Evolutionary conservation across 2,329 filamentous ascomycete species (phyloP).

Genomic region (Scedosporium aurantiacum): DNA sequence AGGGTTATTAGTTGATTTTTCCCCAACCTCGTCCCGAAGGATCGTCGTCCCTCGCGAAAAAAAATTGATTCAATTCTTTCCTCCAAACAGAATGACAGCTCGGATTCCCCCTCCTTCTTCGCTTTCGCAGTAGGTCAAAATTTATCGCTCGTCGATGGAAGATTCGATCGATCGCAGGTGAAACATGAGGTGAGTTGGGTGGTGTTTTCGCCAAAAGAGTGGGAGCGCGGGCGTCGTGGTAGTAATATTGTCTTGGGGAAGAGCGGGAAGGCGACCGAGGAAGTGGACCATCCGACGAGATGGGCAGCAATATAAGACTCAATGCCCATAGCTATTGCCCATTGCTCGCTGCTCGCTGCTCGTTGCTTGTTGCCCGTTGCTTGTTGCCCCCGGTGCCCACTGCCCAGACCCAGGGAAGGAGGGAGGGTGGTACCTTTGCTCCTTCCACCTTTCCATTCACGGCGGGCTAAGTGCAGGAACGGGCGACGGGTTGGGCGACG

Average conservation of each 20-base stretch:
- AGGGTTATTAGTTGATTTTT: not conserved
- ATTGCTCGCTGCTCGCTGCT: no score
- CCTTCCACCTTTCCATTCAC: not conserved
- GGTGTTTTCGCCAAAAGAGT: not conserved
- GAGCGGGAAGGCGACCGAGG: not conserved
- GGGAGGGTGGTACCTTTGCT: not conserved
- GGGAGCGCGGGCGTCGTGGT: not conserved
- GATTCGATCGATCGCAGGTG: not conserved
- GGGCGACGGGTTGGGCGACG: not conserved
- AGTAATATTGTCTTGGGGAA: not conserved
- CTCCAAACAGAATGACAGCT: not conserved
- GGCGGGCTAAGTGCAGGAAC: not conserved
- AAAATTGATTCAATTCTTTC: not conserved
- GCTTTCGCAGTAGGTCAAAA: not conserved
- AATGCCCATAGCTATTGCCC: not conserved
- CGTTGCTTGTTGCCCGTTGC: not conserved
- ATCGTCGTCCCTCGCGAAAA: not conserved
- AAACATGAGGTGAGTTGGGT: not conserved
- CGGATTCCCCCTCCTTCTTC: not conserved
- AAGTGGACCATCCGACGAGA: not conserved
- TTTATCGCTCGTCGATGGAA: not conserved
- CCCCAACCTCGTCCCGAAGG: not conserved
- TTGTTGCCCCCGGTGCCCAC: no score
- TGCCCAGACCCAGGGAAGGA: no score
- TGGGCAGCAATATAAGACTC: constrained; percentile 2